Evolutionary conservation across 805 yeast species (phyloP).

Genomic region (Candida ortonii): DNA sequence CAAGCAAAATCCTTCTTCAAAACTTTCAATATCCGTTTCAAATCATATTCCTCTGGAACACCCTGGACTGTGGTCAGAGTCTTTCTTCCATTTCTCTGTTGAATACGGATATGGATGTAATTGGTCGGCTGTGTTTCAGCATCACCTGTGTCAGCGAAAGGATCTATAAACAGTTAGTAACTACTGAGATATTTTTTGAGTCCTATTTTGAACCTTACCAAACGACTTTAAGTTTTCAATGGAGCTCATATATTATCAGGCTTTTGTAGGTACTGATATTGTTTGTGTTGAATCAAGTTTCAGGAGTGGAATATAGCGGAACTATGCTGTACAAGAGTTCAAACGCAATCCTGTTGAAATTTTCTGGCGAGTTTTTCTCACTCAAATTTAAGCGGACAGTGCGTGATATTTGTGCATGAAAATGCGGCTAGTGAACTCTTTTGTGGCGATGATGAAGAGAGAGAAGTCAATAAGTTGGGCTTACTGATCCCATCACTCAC

Average conservation of each 20-base stretch:
- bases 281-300: no score
- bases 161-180: slow-evolving; percentile 49
- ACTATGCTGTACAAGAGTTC: no score
- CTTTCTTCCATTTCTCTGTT: slow-evolving; percentile 99
- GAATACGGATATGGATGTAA: slow-evolving; percentile 97
- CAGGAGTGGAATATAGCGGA: no score
- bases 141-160: slow-evolving; percentile 99
- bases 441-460: no score
- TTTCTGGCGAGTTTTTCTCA: no score
- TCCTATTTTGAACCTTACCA: slow-evolving; percentile 39
- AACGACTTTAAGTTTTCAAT: slow-evolving; percentile 86
- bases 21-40: slow-evolving; percentile 88
- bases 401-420: no score
- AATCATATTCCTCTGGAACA: slow-evolving; percentile 89
- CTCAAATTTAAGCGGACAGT: no score
- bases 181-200: not conserved
- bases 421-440: no score
- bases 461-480: no score
- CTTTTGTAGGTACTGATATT: no score
- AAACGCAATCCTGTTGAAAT: no score
- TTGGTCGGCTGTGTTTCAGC: slow-evolving; percentile 94
- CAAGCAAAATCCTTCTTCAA: slow-evolving; percentile 98
- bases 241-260: slow-evolving; percentile 66
- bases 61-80: slow-evolving; percentile 98
- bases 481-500: no score